phyloP scores from a whole-genome alignment of 139 green algal species.

The Zygnema cylindricum region DNA sequence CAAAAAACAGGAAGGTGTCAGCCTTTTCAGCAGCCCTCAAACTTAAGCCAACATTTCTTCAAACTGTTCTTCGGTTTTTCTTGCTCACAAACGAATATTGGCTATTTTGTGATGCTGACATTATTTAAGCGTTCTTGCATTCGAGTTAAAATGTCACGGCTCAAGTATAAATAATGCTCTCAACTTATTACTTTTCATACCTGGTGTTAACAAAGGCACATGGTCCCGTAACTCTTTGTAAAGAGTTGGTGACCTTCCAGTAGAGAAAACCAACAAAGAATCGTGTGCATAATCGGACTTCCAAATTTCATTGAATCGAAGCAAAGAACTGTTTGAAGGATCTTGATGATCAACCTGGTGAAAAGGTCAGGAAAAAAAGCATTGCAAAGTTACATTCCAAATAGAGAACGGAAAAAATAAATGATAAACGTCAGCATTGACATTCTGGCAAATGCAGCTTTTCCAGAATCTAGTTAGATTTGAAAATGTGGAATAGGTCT shows the following conservation, averaged over 20 bases:
- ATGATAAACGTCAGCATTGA: too few relatives aligned
- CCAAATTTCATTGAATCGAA: constrained; percentile 82
- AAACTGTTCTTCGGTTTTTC: neutral
- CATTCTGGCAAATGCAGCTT: too few relatives aligned
- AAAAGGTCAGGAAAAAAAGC: too few relatives aligned
- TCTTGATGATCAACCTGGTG: constrained; percentile 70
- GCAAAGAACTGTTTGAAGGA: constrained; percentile 31
- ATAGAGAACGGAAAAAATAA: too few relatives aligned
- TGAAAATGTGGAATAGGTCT: too few relatives aligned
- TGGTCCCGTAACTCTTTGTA: constrained; percentile 79
- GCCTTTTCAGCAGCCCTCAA: too few relatives aligned
- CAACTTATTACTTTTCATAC: neutral
- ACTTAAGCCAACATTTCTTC: too few relatives aligned
- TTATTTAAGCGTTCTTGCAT: constrained; percentile 3
- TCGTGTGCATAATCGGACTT: constrained; percentile 71
- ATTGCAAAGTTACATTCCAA: too few relatives aligned
- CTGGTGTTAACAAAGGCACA: constrained; percentile 78
- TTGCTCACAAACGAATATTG: neutral
- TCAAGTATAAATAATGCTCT: neutral
- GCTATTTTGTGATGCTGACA: constrained; percentile 83
- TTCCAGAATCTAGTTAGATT: too few relatives aligned
- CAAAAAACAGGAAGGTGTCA: too few relatives aligned
- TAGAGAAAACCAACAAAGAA: constrained; percentile 90
- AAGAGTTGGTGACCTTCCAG: constrained; percentile 81
- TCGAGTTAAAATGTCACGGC: neutral